Percentiles rank a stretch among this genome's conserved stretches.
phyloP scores from a whole-genome alignment of 768 basidiomycete genomes.

The Hypholoma sublateritium region DNA sequence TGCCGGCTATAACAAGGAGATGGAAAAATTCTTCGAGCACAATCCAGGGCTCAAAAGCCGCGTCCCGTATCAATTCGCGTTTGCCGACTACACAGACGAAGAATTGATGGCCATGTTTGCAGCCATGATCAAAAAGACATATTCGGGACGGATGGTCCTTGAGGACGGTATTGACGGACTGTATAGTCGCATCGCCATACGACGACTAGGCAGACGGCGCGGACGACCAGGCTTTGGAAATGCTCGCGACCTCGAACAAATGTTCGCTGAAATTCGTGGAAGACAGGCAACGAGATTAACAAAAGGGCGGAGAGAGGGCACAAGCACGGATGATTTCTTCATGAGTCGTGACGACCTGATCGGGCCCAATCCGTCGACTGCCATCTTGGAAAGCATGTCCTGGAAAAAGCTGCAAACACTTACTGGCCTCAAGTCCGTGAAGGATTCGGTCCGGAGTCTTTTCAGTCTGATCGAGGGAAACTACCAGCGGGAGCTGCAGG shows the following conservation, averaged over 20 bases:
- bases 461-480: conserved; percentile 49
- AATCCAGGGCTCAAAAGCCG: conserved; percentile 70
- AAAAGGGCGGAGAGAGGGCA: conserved; percentile 38
- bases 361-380: conserved; percentile 60
- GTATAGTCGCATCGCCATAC: conserved; percentile 53
- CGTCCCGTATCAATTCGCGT: conserved; percentile 60
- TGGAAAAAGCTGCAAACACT: conserved; percentile 54
- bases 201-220: conserved; percentile 62
- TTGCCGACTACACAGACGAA: conserved; percentile 58
- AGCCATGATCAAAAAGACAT: conserved; percentile 45
- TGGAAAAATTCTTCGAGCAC: conserved; percentile 79
- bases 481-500: conserved; percentile 58
- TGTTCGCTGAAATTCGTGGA: conserved; percentile 44
- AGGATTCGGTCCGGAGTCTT: conserved; percentile 49
- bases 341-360: conserved; percentile 58
- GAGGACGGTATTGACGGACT: conserved; percentile 56
- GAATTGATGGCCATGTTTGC: conserved; percentile 60
- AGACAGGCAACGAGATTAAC: conserved; percentile 54
- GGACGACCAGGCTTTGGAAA: conserved; percentile 66
- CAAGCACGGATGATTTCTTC: conserved; percentile 46
- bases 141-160: conserved; percentile 48
- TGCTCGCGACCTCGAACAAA: conserved; percentile 57
- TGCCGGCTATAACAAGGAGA: conserved; percentile 69
- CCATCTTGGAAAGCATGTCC: conserved; percentile 40
- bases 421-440: conserved; percentile 58